phyloP scores from a whole-genome alignment of 805 yeast genomes.

The Pichia manshurica region DNA sequence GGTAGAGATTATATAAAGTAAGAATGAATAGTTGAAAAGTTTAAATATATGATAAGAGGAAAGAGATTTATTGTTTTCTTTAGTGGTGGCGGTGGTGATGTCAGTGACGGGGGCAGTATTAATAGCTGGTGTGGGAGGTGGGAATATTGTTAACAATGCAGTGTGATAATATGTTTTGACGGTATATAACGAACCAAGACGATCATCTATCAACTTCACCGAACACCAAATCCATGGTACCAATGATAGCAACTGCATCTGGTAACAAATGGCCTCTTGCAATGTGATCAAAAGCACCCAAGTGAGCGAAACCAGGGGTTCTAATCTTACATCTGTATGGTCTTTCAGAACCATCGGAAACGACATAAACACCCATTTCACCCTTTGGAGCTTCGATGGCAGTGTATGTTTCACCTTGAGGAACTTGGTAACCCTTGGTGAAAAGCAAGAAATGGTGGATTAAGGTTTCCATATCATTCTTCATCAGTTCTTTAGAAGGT shows the following conservation, averaged over 20 bases:
- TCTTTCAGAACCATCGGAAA: constrained; percentile 83
- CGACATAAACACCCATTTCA: constrained; percentile 87
- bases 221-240: constrained; percentile 92
- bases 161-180: no score
- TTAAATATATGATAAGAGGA: not conserved
- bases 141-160: no score
- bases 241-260: constrained; percentile 89
- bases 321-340: constrained; percentile 90
- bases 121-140: no score
- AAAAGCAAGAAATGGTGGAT: constrained; percentile 84
- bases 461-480: constrained; percentile 88
- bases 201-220: constrained; percentile 86
- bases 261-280: constrained; percentile 83
- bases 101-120: no score
- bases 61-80: no score
- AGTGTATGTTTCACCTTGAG: constrained; percentile 86
- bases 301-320: constrained; percentile 91
- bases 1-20: not conserved
- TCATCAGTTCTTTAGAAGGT: constrained; percentile 77
- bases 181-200: not conserved
- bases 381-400: constrained; percentile 95
- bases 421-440: constrained; percentile 85
- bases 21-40: constrained; percentile 10
- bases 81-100: no score
- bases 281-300: constrained; percentile 83